Percentiles rank a stretch among this genome's conserved stretches.
Evolutionary conservation across 1,284 basidiomycete species (phyloP).

Genomic region (Ceratobasidium theobromae): DNA sequence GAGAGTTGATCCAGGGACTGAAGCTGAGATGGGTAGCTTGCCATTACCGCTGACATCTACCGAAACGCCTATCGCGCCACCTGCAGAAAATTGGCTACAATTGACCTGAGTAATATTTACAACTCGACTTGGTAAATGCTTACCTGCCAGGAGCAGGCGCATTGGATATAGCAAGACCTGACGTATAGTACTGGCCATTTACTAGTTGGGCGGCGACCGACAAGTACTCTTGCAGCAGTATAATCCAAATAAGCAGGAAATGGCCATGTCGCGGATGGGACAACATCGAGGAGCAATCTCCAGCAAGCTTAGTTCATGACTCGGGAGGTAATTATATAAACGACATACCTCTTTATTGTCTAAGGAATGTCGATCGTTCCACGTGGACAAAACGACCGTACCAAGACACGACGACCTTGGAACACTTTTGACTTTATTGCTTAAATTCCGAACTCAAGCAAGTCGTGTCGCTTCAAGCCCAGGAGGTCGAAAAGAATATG

Average conservation of each 20-base stretch:
- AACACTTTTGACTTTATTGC: no score
- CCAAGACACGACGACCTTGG: slow-evolving; percentile 4
- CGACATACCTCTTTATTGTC: slow-evolving; percentile 9
- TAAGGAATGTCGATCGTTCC: not conserved
- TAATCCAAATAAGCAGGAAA: not conserved
- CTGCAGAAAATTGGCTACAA: slow-evolving; percentile 37
- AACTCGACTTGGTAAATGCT: slow-evolving; percentile 32
- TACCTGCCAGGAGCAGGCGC: slow-evolving; percentile 50
- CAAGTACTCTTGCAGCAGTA: not conserved
- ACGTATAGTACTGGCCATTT: slow-evolving; percentile 51
- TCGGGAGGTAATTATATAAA: not conserved
- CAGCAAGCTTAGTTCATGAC: slow-evolving; percentile 3
- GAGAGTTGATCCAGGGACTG: slow-evolving; percentile 45
- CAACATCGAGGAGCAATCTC: slow-evolving; percentile 15
- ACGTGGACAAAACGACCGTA: not conserved
- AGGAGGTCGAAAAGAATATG: no score
- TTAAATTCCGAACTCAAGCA: no score
- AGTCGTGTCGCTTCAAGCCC: no score
- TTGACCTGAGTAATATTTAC: not conserved
- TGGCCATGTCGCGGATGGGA: not conserved
- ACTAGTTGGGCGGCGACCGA: slow-evolving; percentile 40
- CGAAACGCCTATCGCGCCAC: slow-evolving; percentile 19
- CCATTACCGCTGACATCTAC: slow-evolving; percentile 52
- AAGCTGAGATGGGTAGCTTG: slow-evolving; percentile 45
- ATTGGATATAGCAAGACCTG: slow-evolving; percentile 54